Percentiles rank a stretch among this genome's conserved stretches.
phyloP scores from a whole-genome alignment of 352 stramenopile species.

The Phytopythium oedochilum region DNA sequence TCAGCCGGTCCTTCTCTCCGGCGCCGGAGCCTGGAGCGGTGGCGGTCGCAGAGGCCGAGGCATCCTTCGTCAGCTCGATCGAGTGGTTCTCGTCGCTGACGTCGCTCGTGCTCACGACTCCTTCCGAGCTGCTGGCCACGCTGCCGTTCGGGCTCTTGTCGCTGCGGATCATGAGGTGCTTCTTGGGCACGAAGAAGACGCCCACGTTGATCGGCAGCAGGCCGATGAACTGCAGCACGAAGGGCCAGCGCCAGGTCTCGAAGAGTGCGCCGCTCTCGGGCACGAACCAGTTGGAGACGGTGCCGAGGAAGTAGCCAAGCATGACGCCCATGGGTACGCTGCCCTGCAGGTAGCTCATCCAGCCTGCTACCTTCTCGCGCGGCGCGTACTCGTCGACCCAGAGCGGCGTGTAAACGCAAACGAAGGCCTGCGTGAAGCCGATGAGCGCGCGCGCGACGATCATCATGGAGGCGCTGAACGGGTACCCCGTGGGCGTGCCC shows the following conservation, averaged over 20 bases:
- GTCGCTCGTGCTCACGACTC: constrained; percentile 22
- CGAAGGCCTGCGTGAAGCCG: constrained; percentile 81
- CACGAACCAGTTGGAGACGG: constrained; percentile 77
- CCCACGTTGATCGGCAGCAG: constrained; percentile 70
- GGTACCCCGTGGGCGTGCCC: constrained; percentile 63
- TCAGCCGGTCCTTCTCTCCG: constrained; percentile 4
- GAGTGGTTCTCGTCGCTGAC: constrained; percentile 36
- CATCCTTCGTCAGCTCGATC: constrained; percentile 29
- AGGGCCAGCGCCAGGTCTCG: constrained; percentile 80
- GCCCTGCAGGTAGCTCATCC: constrained; percentile 85
- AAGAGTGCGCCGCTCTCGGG: constrained; percentile 57
- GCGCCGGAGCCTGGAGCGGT: neutral
- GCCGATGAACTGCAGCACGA: constrained; percentile 76
- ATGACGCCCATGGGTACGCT: constrained; percentile 83
- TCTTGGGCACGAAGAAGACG: constrained; percentile 79
- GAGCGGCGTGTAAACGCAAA: constrained; percentile 78
- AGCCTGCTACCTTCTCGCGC: constrained; percentile 64
- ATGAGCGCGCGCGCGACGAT: constrained; percentile 65
- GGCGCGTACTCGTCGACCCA: constrained; percentile 86
- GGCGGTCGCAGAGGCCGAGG: neutral
- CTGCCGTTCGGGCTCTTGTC: constrained; percentile 39
- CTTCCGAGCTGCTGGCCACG: constrained; percentile 36
- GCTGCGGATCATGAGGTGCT: constrained; percentile 68
- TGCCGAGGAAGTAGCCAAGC: constrained; percentile 81
- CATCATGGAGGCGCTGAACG: constrained; percentile 63